Conservation (phyloP, 73 alveolate genomes). For the Tetrahymena malaccensis region DNA sequence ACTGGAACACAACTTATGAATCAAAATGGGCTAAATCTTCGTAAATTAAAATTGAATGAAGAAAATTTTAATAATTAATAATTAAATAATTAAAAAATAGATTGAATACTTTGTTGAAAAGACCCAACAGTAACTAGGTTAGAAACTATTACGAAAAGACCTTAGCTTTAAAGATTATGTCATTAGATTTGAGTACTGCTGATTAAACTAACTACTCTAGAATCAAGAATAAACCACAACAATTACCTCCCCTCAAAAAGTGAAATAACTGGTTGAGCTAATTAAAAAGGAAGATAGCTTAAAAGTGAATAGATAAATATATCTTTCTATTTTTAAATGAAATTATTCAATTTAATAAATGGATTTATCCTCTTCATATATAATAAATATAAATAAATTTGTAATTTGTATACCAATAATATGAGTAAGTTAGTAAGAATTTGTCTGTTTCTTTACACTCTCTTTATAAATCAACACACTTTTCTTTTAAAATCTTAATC, state of each 20-base stretch:
- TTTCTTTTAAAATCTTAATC: too few species aligned
- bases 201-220: slow-evolving; percentile 29
- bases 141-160: slow-evolving; percentile 32
- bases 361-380: neutral
- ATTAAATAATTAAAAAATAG: neutral
- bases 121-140: slow-evolving; percentile 22
- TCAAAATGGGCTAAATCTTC: slow-evolving; percentile 39
- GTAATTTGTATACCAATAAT: neutral
- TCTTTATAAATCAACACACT: neutral
- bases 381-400: too few species aligned
- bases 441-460: neutral
- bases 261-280: neutral
- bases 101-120: slow-evolving; percentile 4
- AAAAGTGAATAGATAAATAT: neutral
- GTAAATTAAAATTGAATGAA: neutral
- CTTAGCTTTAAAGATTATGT: slow-evolving; percentile 40
- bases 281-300: neutral
- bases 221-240: neutral
- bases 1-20: slow-evolving; percentile 37
- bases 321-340: neutral
- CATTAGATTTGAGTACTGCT: slow-evolving; percentile 38
- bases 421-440: neutral
- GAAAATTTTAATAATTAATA: neutral
- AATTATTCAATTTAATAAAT: neutral
- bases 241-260: neutral